Evolutionary conservation across 495 filamentous ascomycete genomes (phyloP), one percentile per base, ranked within the genome.

Genomic region (Neurospora sp.): DNA sequence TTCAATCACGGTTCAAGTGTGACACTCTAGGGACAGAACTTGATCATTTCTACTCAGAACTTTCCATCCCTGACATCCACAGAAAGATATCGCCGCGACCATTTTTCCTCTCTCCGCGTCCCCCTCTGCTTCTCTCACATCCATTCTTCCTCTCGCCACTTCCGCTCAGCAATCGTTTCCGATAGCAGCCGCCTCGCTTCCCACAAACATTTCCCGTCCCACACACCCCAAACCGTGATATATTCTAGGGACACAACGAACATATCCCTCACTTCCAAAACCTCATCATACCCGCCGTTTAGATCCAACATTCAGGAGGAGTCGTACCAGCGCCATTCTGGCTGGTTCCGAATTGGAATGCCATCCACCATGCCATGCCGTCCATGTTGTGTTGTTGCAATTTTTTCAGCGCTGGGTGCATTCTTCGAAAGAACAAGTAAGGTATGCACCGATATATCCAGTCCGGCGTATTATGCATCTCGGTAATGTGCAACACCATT

Each of bases 301-400:
- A 62, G 12, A 62, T 27, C 35, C 54, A 66, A 18, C 54, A 18
- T 66, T 10, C 54, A 35, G 54, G 14, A 35, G 54, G 14, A 35
- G 54, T 66, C 54, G 54, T 66, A 16, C 27, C 54, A 66, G 54
- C 27, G 31, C 35, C 27, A 27, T 27, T 27, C 27, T 27, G 27
- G 27, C 2, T 66, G 54, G 27, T 35, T 18, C 27, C 54, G 14
- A 66, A 66, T 66, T 66, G 14, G 54, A 39, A 75, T 73, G 62
- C 48, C 38, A 37, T 27, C 35, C 72, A 86, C 71, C 70, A 91
- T 91, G 89, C 85, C 92, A 1, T 93, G 27, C 27, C 27, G 27
- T 27, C 27, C 27, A 27, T 27, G 27, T 27, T 27, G 27, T 27
- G 27, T 27, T 27, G 27, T 27, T 27, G 27, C 27, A 27, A 27